Percentiles rank a stretch among this genome's conserved stretches.
Conservation (phyloP, 306 rosid species). For the Morella rubra region DNA sequence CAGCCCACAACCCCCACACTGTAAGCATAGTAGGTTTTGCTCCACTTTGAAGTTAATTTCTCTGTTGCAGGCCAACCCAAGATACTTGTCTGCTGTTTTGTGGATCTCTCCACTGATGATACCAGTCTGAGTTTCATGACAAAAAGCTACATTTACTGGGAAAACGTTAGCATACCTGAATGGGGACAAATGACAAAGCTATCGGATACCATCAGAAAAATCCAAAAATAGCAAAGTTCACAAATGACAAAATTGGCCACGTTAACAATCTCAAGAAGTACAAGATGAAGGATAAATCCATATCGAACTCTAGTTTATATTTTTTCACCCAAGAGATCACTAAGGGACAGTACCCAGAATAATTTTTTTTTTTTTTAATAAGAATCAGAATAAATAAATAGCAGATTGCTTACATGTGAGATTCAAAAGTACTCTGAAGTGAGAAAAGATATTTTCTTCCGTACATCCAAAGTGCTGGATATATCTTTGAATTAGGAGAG, state of each 20-base stretch:
- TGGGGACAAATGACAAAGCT: slow-evolving; percentile 79
- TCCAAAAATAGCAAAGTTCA: slow-evolving; percentile 14
- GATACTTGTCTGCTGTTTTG: background rate
- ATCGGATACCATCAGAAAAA: slow-evolving; percentile 33
- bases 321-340: slow-evolving; percentile 1
- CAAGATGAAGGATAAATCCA: slow-evolving; percentile 20
- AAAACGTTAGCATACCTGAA: slow-evolving; percentile 58
- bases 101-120: background rate
- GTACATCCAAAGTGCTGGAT: background rate
- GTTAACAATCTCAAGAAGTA: background rate
- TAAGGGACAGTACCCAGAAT: slow-evolving; percentile 2
- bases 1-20: background rate
- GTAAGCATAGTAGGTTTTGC: background rate
- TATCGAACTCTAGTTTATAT: slow-evolving; percentile 12
- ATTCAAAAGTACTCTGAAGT: background rate
- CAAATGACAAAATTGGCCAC: slow-evolving; percentile 14
- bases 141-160: background rate
- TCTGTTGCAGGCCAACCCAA: background rate
- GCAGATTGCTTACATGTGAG: background rate
- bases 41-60: background rate
- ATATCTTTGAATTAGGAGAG: background rate
- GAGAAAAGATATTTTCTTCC: background rate
- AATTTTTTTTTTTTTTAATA: no score
- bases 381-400: slow-evolving; percentile 24
- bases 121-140: background rate